Evolutionary conservation across 2,329 filamentous ascomycete genomes (phyloP), one percentile per base, ranked within the genome.

Genomic region (Penicillium oxalicum): DNA sequence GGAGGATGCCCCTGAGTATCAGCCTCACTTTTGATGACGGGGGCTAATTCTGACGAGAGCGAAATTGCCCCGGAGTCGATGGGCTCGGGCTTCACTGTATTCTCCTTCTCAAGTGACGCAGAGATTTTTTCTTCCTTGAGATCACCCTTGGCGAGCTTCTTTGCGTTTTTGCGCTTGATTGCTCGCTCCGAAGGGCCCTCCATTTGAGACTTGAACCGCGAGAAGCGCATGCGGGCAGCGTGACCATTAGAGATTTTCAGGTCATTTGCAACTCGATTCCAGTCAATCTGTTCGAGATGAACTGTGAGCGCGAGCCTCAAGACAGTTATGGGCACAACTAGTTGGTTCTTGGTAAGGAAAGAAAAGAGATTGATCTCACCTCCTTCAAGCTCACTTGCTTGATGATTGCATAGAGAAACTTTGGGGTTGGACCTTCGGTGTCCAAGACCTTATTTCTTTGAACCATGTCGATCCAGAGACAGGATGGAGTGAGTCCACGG

Each of bases 201-300:
- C 68, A 78, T 77, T 40, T 78, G 74, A 47, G 73, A 69, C 49
- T 70, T 74, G 63, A 79, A 79, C 33, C 77, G 74, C 24, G 74
- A 76, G 60, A 74, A 80, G 27, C 78, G 73, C 77, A 80, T 80
- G 35, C 77, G 74, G 11, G 77, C 77, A 3, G 77, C 77, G 56
- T 80, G 78, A 34, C 77, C 78, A 45, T 80, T 80, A 33, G 74
- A 76, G 46, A 80, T 77, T 39, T 73, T 73, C 9, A 76, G 63
- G 40, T 76, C 65, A 2, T 62, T 62, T 11, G 77, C 77, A 12
- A 80, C 75, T 35, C 68, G 59, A 41, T 71, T 72, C 78, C 78
- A 80, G 54, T 80, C 74, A 52, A 80, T 71, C 76, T 78, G 45
- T 13, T 6, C 36, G 8, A 24, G 12, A 2, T 38, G 7, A 43